Percentiles rank a stretch among this genome's conserved stretches.
These are phyloP conservation scores for Candida xiaguanensis DNA, from an alignment of 805 yeast species.

Conservation along the genomic window DNA sequence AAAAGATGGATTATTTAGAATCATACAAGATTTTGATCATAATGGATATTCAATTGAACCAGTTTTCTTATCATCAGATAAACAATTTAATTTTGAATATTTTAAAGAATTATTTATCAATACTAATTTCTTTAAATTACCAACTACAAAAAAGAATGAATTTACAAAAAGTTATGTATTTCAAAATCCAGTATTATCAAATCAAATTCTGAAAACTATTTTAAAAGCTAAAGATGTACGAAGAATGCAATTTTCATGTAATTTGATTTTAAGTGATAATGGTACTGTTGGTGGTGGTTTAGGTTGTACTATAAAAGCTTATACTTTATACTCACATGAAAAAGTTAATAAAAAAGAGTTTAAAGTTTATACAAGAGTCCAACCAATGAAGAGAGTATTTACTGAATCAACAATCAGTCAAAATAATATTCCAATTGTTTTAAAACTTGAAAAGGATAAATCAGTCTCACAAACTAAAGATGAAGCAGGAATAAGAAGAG, in stretches of 20 bases:
- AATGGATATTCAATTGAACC: conserved; percentile 57
- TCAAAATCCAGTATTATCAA: conserved; percentile 13
- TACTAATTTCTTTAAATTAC: conserved; percentile 36
- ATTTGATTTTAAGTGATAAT: conserved; percentile 52
- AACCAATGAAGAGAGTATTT: conserved; percentile 46
- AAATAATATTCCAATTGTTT: conserved; percentile 44
- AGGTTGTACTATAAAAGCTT: conserved; percentile 69
- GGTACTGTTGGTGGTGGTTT: conserved; percentile 35
- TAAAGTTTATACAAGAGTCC: conserved; percentile 13
- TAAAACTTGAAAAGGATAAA: conserved; percentile 24
- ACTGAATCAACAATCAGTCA: conserved; percentile 38
- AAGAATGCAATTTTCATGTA: conserved; percentile 59
- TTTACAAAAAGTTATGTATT: conserved; percentile 13
- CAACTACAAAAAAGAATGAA: conserved; percentile 10
- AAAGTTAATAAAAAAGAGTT: conserved; percentile 32
- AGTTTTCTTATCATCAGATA: conserved; percentile 39
- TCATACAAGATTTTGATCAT: conserved; percentile 59
- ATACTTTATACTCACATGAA: conserved; percentile 56
- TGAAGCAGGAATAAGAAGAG: conserved; percentile 29
- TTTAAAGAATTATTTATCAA: conserved; percentile 58
- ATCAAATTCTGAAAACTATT: conserved; percentile 24
- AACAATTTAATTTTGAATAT: conserved; percentile 29
- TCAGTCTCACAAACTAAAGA: conserved; percentile 34
- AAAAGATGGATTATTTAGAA: conserved; percentile 49
- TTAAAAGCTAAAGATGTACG: conserved; percentile 57